Evolutionary conservation across 2,329 filamentous ascomycete genomes (phyloP).

Genomic region (Davidsoniella virescens): DNA sequence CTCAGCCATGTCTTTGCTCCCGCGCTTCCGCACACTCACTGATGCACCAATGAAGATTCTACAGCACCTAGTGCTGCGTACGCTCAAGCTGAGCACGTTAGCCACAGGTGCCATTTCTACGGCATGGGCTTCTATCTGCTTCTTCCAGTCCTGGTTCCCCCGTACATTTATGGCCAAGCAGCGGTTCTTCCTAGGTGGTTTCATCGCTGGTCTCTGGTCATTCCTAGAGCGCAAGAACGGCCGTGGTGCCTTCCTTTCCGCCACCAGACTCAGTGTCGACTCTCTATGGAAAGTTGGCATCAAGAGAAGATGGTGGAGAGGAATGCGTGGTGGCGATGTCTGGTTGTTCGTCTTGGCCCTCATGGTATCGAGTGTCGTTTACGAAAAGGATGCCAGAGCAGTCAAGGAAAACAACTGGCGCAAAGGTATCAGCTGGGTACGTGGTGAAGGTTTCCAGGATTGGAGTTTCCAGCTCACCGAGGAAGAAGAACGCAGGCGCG

Average conservation of each 20-base stretch:
- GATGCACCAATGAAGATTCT: slow-evolving; percentile 51
- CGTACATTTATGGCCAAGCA: slow-evolving; percentile 60
- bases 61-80: slow-evolving; percentile 47
- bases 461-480: slow-evolving; percentile 39
- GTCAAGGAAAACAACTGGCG: slow-evolving; percentile 51
- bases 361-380: slow-evolving; percentile 60
- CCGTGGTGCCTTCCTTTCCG: slow-evolving; percentile 60
- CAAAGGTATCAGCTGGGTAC: slow-evolving; percentile 56
- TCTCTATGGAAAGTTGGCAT: slow-evolving; percentile 77
- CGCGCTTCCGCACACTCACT: slow-evolving; percentile 51
- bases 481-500: slow-evolving; percentile 24
- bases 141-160: slow-evolving; percentile 70
- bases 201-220: slow-evolving; percentile 72
- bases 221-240: slow-evolving; percentile 53
- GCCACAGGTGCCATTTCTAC: slow-evolving; percentile 67
- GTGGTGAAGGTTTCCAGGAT: slow-evolving; percentile 62
- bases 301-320: slow-evolving; percentile 77
- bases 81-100: slow-evolving; percentile 62
- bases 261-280: slow-evolving; percentile 61
- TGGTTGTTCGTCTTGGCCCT: slow-evolving; percentile 67
- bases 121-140: slow-evolving; percentile 75
- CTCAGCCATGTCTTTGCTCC: slow-evolving; percentile 48
- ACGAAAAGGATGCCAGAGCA: slow-evolving; percentile 53
- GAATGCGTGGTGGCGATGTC: slow-evolving; percentile 68
- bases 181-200: slow-evolving; percentile 79